A percentile compares a stretch with the other conserved stretches of the same genome.
phyloP scores from a whole-genome alignment of 805 yeast species.

The Metschnikowia kofuensis region DNA sequence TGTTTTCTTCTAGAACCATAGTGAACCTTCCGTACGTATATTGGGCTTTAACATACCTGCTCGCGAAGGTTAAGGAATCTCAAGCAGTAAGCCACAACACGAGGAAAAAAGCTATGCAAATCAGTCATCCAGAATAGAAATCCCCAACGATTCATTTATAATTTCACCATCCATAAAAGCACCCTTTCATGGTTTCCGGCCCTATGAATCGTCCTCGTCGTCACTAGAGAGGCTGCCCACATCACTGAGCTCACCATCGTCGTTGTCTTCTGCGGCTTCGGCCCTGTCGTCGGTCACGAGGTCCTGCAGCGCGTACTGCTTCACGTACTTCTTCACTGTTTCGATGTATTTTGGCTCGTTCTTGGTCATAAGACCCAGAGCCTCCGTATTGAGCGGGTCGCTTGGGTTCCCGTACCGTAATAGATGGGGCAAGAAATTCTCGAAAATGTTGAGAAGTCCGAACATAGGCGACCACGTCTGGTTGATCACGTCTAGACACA shows the following conservation, averaged over 20 bases:
- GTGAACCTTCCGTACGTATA: too few relatives aligned
- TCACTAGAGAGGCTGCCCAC: conserved; percentile 51
- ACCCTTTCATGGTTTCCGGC: neutral
- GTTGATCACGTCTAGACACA: conserved; percentile 92
- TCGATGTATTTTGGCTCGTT: conserved; percentile 65
- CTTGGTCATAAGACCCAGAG: conserved; percentile 72
- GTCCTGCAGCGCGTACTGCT: conserved; percentile 50
- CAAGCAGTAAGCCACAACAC: too few relatives aligned
- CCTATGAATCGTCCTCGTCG: conserved; percentile 26
- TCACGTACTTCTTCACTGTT: conserved; percentile 71
- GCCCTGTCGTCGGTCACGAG: conserved; percentile 40
- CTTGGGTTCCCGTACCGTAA: conserved; percentile 90
- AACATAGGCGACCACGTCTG: conserved; percentile 99
- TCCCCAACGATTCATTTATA: too few relatives aligned
- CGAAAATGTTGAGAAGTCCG: conserved; percentile 86
- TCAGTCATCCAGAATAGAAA: too few relatives aligned
- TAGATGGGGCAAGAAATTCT: conserved; percentile 88
- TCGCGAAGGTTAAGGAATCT: too few relatives aligned
- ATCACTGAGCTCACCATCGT: conserved; percentile 44
- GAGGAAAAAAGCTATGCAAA: too few relatives aligned
- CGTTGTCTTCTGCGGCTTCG: conserved; percentile 31
- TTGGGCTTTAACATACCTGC: too few relatives aligned
- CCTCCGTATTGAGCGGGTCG: conserved; percentile 91
- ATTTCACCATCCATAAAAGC: too few relatives aligned
- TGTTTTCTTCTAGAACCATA: too few relatives aligned